Evolutionary conservation across 164 flowering plant species (phyloP), one percentile per base, ranked within the genome.

Genomic region (Sedum album): DNA sequence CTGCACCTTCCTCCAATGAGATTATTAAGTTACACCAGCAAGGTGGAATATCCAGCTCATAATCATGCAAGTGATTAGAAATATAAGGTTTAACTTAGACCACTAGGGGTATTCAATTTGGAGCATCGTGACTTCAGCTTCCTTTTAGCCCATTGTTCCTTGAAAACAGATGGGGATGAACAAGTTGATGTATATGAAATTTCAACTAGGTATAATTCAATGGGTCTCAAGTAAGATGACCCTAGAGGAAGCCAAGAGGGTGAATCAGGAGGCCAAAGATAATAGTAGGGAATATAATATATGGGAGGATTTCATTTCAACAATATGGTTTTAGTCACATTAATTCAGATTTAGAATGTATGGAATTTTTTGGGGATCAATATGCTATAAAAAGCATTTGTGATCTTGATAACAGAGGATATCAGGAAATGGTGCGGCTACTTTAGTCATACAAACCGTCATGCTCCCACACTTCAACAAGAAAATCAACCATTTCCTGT

Each of bases 401-500:
- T 15, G 5, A 55, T 55, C 31, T 14, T 23, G 10, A 55, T 55
- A 51, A 51, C 1, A 20, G 26, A 51, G 21, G n/a, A n/a, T n/a
- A n/a, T n/a, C n/a, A n/a, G n/a, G n/a, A n/a, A n/a, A n/a, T n/a
- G n/a, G n/a, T n/a, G 28, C 2, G 2, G 26, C 1, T 0, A 21
- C 25, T 15, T 81, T 74, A 85, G 69, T 79, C 84, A 68, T 85
- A 83, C 79, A 83, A 33, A 1, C 89, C 89, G 42, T 83, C 89
- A 49, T 82, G 84, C 75, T 85, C 89, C 89, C 89, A 85, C 17
- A 81, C 41, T 71, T 83, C 82, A 28, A 83, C 89, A 13, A 85
- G 82, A n/a, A n/a, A n/a, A n/a, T n/a, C n/a, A n/a, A n/a, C n/a
- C n/a, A n/a, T n/a, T n/a, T n/a, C n/a, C n/a, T 85, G 85, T 36